These are phyloP conservation scores for Alisma plantagoaquatica DNA, from an alignment of 106 monocot species.

Conservation along the genomic window DNA sequence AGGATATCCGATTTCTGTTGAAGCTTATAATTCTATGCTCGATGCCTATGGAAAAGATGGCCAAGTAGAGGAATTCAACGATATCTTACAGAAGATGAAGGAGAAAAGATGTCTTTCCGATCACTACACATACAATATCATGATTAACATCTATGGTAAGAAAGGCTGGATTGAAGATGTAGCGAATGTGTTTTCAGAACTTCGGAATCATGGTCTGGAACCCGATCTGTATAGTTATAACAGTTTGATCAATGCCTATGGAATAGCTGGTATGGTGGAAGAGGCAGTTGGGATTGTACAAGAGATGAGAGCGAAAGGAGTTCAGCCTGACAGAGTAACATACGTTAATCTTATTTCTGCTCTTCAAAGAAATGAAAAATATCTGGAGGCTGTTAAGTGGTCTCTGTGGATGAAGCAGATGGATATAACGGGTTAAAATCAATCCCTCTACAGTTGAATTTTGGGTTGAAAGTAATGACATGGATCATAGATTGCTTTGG, in stretches of 20 bases:
- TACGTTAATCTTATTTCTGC: conserved; percentile 58
- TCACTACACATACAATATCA: conserved; percentile 94
- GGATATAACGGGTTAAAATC: conserved; percentile 14
- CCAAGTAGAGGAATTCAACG: conserved; percentile 56
- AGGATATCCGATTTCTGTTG: conserved; percentile 61
- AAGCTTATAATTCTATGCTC: conserved; percentile 84
- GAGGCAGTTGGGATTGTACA: conserved; percentile 69
- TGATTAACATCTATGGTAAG: conserved; percentile 94
- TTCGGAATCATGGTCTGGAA: conserved; percentile 50
- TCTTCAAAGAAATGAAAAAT: conserved; percentile 85
- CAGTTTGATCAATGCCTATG: conserved; percentile 88
- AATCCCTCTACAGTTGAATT: too few species aligned
- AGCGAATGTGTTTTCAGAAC: conserved; percentile 51
- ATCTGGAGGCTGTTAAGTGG: conserved; percentile 92
- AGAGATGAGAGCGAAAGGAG: conserved; percentile 63
- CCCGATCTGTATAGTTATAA: conserved; percentile 92
- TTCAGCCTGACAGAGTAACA: conserved; percentile 68
- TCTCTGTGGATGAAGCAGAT: conserved; percentile 97
- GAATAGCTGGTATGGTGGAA: conserved; percentile 87
- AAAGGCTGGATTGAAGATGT: conserved; percentile 96
- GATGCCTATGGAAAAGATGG: conserved; percentile 87
- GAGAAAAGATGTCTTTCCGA: conserved; percentile 51
- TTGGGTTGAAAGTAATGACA: too few species aligned
- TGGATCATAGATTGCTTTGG: too few species aligned
- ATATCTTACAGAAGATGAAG: conserved; percentile 69